Conservation (phyloP, 495 filamentous ascomycete species). For the Penicillium herquei region DNA sequence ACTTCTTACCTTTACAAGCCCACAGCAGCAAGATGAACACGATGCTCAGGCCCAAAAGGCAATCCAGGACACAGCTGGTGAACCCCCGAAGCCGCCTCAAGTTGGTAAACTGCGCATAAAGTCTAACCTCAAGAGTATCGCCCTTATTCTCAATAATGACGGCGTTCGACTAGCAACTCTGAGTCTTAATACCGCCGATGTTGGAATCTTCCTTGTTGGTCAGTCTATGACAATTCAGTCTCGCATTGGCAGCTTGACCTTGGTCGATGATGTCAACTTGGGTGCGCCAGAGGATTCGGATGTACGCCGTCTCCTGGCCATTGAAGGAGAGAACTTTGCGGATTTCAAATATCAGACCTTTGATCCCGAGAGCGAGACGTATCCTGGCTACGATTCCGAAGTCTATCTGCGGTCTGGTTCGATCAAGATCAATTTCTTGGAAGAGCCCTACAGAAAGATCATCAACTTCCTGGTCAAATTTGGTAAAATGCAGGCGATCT, state of each 20-base stretch:
- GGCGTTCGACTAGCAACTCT: slow-evolving; percentile 91
- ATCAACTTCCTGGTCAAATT: slow-evolving; percentile 97
- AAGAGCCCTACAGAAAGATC: slow-evolving; percentile 97
- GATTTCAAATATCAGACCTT: slow-evolving; percentile 98
- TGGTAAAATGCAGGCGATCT: slow-evolving; percentile 98
- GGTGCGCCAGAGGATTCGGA: slow-evolving; percentile 78
- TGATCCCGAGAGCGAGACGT: slow-evolving; percentile 67
- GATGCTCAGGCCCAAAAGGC: slow-evolving; percentile 33
- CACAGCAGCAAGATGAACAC: slow-evolving; percentile 45
- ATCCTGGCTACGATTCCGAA: slow-evolving; percentile 94
- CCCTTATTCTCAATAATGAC: slow-evolving; percentile 96
- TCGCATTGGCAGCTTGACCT: slow-evolving; percentile 78
- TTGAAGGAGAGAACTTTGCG: slow-evolving; percentile 93
- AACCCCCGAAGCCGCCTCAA: slow-evolving; percentile 31
- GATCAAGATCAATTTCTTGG: slow-evolving; percentile 92
- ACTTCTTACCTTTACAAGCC: slow-evolving; percentile 87
- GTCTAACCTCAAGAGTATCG: slow-evolving; percentile 87
- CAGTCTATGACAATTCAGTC: slow-evolving; percentile 82
- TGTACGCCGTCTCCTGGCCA: slow-evolving; percentile 84
- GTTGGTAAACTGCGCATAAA: slow-evolving; percentile 74
- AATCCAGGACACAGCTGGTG: slow-evolving; percentile 44
- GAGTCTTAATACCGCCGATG: slow-evolving; percentile 85
- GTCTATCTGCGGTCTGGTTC: slow-evolving; percentile 87
- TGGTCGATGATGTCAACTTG: slow-evolving; percentile 93
- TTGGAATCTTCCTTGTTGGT: slow-evolving; percentile 84